Evolutionary conservation across 2,329 filamentous ascomycete genomes (phyloP).

Genomic region (Colletotrichum higginsianum): DNA sequence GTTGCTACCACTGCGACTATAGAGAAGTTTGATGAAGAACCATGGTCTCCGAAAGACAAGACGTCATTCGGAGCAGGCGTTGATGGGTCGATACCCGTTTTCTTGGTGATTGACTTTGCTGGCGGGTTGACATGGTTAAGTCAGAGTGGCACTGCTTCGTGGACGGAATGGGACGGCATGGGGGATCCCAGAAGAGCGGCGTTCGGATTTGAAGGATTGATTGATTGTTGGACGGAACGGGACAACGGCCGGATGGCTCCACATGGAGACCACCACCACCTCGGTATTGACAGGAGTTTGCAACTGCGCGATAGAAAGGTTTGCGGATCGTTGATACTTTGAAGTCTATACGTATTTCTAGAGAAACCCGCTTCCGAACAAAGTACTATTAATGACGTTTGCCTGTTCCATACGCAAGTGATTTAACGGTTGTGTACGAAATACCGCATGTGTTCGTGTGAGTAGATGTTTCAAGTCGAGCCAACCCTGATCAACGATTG

Average conservation of each 20-base stretch:
- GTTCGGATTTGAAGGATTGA: conserved; percentile 36
- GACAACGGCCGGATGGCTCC: conserved; percentile 25
- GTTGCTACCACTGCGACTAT: conserved; percentile 18
- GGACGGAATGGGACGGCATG: conserved; percentile 29
- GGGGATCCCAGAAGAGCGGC: conserved; percentile 33
- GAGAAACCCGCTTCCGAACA: conserved; percentile 20
- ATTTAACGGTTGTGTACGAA: background rate
- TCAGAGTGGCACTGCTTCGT: conserved; percentile 24
- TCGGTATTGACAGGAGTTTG: conserved; percentile 9
- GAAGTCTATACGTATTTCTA: conserved; percentile 34
- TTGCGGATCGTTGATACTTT: conserved; percentile 15
- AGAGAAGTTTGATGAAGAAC: conserved; percentile 5
- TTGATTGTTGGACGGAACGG: conserved; percentile 33
- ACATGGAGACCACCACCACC: conserved; percentile 5
- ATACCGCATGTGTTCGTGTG: background rate
- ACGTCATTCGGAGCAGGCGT: conserved; percentile 26
- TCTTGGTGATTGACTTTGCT: conserved; percentile 32
- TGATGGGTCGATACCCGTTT: conserved; percentile 29
- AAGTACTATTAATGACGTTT: conserved; percentile 9
- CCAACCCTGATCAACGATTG: background rate
- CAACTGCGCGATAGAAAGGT: conserved; percentile 15
- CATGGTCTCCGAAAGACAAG: conserved; percentile 11
- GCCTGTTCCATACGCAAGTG: background rate
- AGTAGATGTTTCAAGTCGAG: conserved; percentile 6
- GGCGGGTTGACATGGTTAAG: conserved; percentile 29